Evolutionary conservation across 2,329 filamentous ascomycete genomes (phyloP).

Genomic region (Ophiostoma ulmi): DNA sequence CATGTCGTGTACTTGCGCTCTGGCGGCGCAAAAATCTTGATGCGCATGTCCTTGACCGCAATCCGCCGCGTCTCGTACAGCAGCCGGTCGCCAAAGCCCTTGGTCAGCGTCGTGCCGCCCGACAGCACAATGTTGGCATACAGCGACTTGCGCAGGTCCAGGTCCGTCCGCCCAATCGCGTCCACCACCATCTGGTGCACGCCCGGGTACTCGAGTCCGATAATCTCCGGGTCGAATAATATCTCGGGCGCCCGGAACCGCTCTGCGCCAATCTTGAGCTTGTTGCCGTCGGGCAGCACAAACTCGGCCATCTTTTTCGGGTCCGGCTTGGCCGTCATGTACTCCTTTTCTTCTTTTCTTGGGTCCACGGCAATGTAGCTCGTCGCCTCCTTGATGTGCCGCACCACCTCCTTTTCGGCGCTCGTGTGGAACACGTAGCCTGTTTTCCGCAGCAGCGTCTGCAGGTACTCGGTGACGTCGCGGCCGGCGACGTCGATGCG

Average conservation of each 20-base stretch:
- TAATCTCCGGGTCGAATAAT: constrained; percentile 93
- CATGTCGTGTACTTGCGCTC: constrained; percentile 98
- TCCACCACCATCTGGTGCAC: constrained; percentile 98
- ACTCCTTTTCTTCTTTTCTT: constrained; percentile 93
- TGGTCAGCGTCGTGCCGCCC: constrained; percentile 91
- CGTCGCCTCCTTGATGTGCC: constrained; percentile 91
- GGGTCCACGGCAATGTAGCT: constrained; percentile 89
- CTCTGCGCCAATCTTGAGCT: constrained; percentile 88
- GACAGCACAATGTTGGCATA: constrained; percentile 97
- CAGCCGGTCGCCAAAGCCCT: constrained; percentile 90
- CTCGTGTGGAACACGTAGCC: constrained; percentile 96
- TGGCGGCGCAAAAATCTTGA: constrained; percentile 97
- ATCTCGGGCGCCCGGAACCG: constrained; percentile 95
- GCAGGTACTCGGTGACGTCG: constrained; percentile 93
- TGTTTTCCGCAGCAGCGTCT: constrained; percentile 82
- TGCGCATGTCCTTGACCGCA: constrained; percentile 97
- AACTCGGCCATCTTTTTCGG: constrained; percentile 80
- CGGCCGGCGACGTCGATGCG: constrained; percentile 93
- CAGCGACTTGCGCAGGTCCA: constrained; percentile 88
- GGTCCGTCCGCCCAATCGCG: constrained; percentile 87
- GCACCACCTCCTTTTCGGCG: constrained; percentile 98
- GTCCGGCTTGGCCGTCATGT: constrained; percentile 73
- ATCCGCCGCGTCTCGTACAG: constrained; percentile 87
- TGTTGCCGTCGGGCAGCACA: constrained; percentile 84
- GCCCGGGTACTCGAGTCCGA: constrained; percentile 92